Evolutionary conservation across 2,329 filamentous ascomycete species (phyloP), one percentile per base, ranked within the genome.

Genomic region (Arthrobotrys musiformis): DNA sequence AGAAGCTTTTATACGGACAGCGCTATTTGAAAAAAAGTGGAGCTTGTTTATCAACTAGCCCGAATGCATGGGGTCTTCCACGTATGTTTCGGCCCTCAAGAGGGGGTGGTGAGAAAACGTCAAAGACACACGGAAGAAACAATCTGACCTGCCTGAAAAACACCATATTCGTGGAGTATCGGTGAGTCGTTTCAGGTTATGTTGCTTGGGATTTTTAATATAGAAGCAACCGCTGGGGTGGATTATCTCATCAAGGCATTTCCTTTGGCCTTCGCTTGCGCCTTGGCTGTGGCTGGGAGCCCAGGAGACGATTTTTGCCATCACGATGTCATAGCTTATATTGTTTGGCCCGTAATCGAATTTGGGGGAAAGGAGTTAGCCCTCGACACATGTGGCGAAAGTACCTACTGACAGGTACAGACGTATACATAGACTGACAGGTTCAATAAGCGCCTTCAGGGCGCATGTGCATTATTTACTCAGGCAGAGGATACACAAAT

Each of bases 71-170:
- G 33, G 54, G 4, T 50, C 42, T 17, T 22, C 37, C 9, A 42
- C 50, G n/a, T 30, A 52, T 11, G 15, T 40, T 42, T n/a, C 4
- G 52, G 13, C 30, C 33, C 7, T 26, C n/a, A n/a, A 6, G 19
- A 33, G 26, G 37, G 58, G 58, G 68, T 46, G 68, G 68, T 72
- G 24, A 64, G 68, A 72, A 64, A 52, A 33, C 28, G n/a, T 37
- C 8, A 33, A 54, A 46, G 26, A 35, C 17, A 44, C 9, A 28
- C 28, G 42, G 22, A 30, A 30, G 35, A 56, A 56, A 63, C 52
- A 63, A 58, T 68, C 63, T 75, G 11, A 63, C 70, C 70, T 75
- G 63, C 70, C 70, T 63, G 46, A 75, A 75, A n/a, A 67, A n/a
- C 63, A 35, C 62, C n/a, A 62, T 48, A 35, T 48, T 40, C 28